Percentiles rank a stretch among this genome's conserved stretches.
phyloP scores from a whole-genome alignment of 2,329 filamentous ascomycete species.

The Lachnellula willkommii region DNA sequence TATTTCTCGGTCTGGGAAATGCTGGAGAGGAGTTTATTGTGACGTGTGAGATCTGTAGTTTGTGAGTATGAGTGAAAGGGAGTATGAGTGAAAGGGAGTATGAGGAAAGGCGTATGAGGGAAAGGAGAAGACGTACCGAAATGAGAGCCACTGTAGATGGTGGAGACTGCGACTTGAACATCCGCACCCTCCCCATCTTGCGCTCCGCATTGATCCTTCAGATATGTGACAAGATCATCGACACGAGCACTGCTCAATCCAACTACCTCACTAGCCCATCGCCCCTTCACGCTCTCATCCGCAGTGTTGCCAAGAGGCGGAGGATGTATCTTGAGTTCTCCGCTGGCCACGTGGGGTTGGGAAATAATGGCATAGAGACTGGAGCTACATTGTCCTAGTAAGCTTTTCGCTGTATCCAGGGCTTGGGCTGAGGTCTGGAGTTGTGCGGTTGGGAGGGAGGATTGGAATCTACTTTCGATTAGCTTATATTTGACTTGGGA shows the following conservation, averaged over 20 bases:
- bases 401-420: constrained; percentile 23
- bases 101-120: neutral
- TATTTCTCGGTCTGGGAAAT: constrained; percentile 38
- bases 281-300: constrained; percentile 15
- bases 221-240: constrained; percentile 39
- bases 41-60: constrained; percentile 25
- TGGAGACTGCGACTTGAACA: neutral
- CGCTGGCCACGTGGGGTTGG: constrained; percentile 67
- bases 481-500: neutral
- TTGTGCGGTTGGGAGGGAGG: constrained; percentile 11
- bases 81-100: neutral
- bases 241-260: constrained; percentile 39
- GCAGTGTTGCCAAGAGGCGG: constrained; percentile 39
- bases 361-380: constrained; percentile 71
- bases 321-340: constrained; percentile 56
- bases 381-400: constrained; percentile 65
- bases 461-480: constrained; percentile 14
- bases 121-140: neutral
- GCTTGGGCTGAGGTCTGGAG: constrained; percentile 22
- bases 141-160: neutral
- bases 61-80: neutral
- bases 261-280: constrained; percentile 50
- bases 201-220: constrained; percentile 43
- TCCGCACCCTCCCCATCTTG: constrained; percentile 6
- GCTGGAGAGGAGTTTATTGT: constrained; percentile 33